phyloP scores from a whole-genome alignment of 2,329 filamentous ascomycete species.

The Scedosporium boydii region DNA sequence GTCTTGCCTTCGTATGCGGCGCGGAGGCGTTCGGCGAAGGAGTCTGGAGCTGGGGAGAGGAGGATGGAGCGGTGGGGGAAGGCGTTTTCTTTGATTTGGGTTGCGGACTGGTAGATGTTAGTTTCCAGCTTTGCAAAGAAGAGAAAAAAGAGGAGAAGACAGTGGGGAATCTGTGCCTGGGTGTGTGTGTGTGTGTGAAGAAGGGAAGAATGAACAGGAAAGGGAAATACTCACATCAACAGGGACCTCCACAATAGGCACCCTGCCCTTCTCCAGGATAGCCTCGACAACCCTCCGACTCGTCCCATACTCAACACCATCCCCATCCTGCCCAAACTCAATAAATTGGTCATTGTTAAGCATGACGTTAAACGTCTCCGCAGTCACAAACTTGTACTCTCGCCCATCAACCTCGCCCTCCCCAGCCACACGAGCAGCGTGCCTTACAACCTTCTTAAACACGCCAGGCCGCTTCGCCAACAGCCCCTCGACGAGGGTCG shows the following conservation, averaged over 20 bases:
- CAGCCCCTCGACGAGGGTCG: conserved; percentile 53
- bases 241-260: conserved; percentile 48
- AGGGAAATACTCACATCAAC: conserved; percentile 33
- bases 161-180: too few relatives aligned
- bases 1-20: not conserved
- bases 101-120: not conserved
- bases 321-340: conserved; percentile 38
- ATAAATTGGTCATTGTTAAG: conserved; percentile 51
- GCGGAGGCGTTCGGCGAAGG: conserved; percentile 1
- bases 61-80: not conserved
- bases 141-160: too few relatives aligned
- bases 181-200: not conserved
- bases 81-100: conserved; percentile 1
- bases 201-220: not conserved
- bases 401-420: conserved; percentile 41
- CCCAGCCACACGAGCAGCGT: conserved; percentile 41
- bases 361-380: conserved; percentile 45
- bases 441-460: conserved; percentile 49
- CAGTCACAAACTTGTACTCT: conserved; percentile 45
- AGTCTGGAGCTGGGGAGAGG: not conserved
- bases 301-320: conserved; percentile 45
- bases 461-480: conserved; percentile 53
- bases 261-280: conserved; percentile 44
- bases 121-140: not conserved
- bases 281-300: conserved; percentile 42